Evolutionary conservation across 345 rosid genomes (phyloP), one percentile per base, ranked within the genome.

Genomic region (Syzygium aqueum): DNA sequence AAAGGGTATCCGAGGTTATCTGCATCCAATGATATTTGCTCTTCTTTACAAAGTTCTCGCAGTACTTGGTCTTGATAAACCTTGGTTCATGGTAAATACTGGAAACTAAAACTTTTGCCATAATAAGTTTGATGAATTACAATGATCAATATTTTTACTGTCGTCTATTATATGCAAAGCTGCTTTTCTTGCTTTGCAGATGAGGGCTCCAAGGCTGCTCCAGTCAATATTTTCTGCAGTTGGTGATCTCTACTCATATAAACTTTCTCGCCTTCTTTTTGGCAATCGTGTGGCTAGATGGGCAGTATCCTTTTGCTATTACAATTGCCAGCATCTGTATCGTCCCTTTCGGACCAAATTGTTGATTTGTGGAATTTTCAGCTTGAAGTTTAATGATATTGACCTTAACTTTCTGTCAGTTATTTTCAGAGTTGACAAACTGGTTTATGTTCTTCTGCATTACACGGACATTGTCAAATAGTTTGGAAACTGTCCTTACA

Each of bases 391-490:
- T 10, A 43, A n/a, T 49, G 30, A 27, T 53, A 22, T 21, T 85
- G 40, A 73, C 90, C 98, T 96, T 95, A 89, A 95, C 95, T 65
- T 54, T 87, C 51, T 57, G 63, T 27, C 90, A 96, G 98, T 95
- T 97, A 88, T 94, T 95, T 90, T 94, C 93, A 90, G 96, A 95
- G 90, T 84, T 94, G 95, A 57, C 93, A 82, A 97, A 97, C 88
- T 96, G 98, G 99, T 96, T 97, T 89, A 88, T 93, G 89, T 96
- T 96, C 91, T 97, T 93, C 94, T 97, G 98, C 90, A 90, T 97
- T 89, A 94, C 93, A 86, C 97, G 99, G 33, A 97, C 99, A 37
- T 93, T 97, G 88, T 95, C 99, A 86, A 96, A 96, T 90, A 92
- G 96, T 90, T 91, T 95, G 92, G 99, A 96, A 93, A 95, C 99